Percentiles rank a stretch among this genome's conserved stretches.
phyloP scores from a whole-genome alignment of 768 basidiomycete genomes.

The Psilocybe subaeruginosa region DNA sequence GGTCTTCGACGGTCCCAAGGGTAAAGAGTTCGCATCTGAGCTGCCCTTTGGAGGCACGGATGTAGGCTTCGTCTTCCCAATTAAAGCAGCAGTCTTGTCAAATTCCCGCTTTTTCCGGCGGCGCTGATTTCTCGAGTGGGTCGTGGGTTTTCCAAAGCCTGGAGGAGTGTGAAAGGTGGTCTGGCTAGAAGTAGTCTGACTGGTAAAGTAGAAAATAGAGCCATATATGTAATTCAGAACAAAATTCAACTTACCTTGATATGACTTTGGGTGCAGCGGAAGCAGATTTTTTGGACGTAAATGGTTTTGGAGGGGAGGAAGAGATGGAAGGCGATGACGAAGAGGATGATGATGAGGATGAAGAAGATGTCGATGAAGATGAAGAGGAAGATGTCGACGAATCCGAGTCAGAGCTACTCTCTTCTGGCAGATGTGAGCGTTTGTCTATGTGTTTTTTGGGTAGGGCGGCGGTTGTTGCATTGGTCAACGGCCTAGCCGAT shows the following conservation, averaged over 20 bases:
- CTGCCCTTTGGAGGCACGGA: constrained; percentile 24
- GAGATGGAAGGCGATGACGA: constrained; percentile 17
- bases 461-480: not conserved
- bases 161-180: constrained; percentile 47
- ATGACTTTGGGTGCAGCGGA: not conserved
- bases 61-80: not conserved
- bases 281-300: constrained; percentile 22
- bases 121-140: constrained; percentile 60
- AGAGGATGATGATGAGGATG: constrained; percentile 18
- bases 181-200: not conserved
- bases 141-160: constrained; percentile 60
- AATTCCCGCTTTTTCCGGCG: constrained; percentile 47
- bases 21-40: constrained; percentile 48
- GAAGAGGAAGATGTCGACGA: constrained; percentile 29
- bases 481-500: not conserved
- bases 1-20: constrained; percentile 34
- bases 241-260: not conserved
- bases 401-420: constrained; percentile 13
- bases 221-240: not conserved
- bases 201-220: not conserved
- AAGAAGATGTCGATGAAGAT: constrained; percentile 17
- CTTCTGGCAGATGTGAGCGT: not conserved
- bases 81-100: constrained; percentile 11
- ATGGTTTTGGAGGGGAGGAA: constrained; percentile 27
- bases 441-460: constrained; percentile 4